Base-by-base conservation (phyloP, 306 rosid species). In the Benincasa hispida region DNA sequence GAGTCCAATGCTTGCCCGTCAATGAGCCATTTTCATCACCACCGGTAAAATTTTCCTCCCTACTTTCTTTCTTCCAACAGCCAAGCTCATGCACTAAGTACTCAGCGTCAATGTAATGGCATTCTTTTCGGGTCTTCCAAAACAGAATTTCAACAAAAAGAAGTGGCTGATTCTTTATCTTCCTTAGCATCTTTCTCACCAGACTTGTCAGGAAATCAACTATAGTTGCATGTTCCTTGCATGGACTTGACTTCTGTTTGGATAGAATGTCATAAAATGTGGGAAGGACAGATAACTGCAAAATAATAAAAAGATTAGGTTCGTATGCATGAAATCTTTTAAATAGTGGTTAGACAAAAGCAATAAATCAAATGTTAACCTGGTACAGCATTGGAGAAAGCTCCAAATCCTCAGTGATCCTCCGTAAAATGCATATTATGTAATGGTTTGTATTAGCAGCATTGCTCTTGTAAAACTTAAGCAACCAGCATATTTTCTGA, bases 341-440 rank as follows among this genome's bases (percentile, higher is more conserved):
- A 28, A 25, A 47, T 77, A 51, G 25, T 19, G 2, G 17, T 62
- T 35, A 2, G 17, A 77, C 57, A 47, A 19, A 54, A 76, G 69
- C 19, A 54, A 67, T 13, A 21, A 50, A 21, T 42, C 15, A 21
- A 77, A 76, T 77, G 76, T 72, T 80, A 58, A 91, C 98, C 98
- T 93, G 97, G 85, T 93, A 93, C 75, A 91, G 82, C 98, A 91
- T 91, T 27, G 98, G 92, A 67, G 93, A 92, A 77, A 90, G 96
- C 79, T 84, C 94, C 70, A 91, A 85, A 62, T 93, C 98, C 68
- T 93, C 92, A 60, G 85, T 87, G 55, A 93, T 86, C 88, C 88
- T 91, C 65, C 78, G 87, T 78, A 93, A 72, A 78, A 90, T 83
- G 85, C 88, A 79, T 66, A 91, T 80, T 84, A 93, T 90, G 88